Evolutionary conservation across 768 basidiomycete genomes (phyloP).

Genomic region (Calocybe cyanea): DNA sequence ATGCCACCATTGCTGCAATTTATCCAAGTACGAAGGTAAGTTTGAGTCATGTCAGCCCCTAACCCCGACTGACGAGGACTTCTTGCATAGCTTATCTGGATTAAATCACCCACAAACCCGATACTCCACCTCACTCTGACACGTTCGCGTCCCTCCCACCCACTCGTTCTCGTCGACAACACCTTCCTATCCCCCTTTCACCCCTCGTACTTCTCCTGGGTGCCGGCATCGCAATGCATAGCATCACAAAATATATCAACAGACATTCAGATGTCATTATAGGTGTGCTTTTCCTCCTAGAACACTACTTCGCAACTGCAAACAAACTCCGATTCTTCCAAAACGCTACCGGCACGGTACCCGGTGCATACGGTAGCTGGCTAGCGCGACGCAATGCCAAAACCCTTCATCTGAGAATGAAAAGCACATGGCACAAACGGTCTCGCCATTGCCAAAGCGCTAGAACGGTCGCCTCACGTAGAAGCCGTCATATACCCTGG

Average conservation of each 20-base stretch:
- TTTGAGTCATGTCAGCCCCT: neutral
- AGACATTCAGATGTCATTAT: constrained; percentile 94
- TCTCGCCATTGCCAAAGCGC: constrained; percentile 62
- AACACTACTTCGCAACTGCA: constrained; percentile 42
- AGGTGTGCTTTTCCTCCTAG: constrained; percentile 75
- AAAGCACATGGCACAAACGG: constrained; percentile 84
- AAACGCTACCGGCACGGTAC: constrained; percentile 82
- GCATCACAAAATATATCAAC: constrained; percentile 86
- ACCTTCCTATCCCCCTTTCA: constrained; percentile 94
- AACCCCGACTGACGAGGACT: neutral
- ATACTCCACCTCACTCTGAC: constrained; percentile 78
- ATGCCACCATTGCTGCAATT: constrained; percentile 61
- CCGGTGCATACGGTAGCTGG: constrained; percentile 85
- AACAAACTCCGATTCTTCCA: constrained; percentile 80
- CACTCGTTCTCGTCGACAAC: constrained; percentile 88
- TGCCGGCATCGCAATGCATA: constrained; percentile 85
- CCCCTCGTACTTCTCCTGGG: constrained; percentile 76
- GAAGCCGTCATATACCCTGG: constrained; percentile 87
- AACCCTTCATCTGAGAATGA: constrained; percentile 87
- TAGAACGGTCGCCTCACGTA: constrained; percentile 57
- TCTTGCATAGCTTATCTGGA: constrained; percentile 76
- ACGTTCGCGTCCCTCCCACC: constrained; percentile 55
- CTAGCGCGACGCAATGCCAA: constrained; percentile 88
- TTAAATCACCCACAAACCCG: constrained; percentile 95
- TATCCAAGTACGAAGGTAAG: constrained; percentile 77